A percentile compares a stretch with the other conserved stretches of the same genome.
phyloP scores from a whole-genome alignment of 2,329 filamentous ascomycete species.

The Exophiala sp. region DNA sequence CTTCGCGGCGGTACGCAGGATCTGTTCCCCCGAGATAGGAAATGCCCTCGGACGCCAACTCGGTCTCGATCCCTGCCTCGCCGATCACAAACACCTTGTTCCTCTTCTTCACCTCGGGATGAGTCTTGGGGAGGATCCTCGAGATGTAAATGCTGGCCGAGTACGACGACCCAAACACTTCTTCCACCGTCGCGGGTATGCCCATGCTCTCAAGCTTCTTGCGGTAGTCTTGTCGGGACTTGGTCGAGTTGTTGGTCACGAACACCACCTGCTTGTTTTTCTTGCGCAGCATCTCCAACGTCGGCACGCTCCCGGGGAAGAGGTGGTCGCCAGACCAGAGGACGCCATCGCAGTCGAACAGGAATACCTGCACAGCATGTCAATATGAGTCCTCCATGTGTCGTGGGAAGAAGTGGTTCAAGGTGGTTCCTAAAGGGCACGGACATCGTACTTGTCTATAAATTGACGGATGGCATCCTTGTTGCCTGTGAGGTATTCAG shows the following conservation, averaged over 20 bases:
- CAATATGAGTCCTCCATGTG: constrained; percentile 8
- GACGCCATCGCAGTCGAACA: constrained; percentile 97
- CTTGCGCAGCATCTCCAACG: constrained; percentile 71
- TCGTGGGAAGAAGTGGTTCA: neutral
- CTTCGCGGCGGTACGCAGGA: constrained; percentile 66
- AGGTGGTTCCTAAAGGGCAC: constrained; percentile 1
- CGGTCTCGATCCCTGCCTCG: constrained; percentile 83
- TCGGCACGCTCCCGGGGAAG: constrained; percentile 79
- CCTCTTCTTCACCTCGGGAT: constrained; percentile 50
- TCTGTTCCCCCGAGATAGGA: constrained; percentile 84
- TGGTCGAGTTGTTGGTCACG: constrained; percentile 98
- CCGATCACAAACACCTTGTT: constrained; percentile 94
- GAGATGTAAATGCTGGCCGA: constrained; percentile 93
- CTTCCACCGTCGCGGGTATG: constrained; percentile 65
- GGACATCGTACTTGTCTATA: constrained; percentile 81
- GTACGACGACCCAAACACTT: constrained; percentile 95
- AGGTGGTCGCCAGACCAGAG: constrained; percentile 93
- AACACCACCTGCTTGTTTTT: constrained; percentile 90
- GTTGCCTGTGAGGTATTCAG: constrained; percentile 70
- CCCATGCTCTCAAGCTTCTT: constrained; percentile 80
- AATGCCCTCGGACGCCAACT: constrained; percentile 73
- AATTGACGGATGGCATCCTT: constrained; percentile 71
- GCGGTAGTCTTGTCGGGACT: constrained; percentile 85
- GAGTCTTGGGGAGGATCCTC: constrained; percentile 59
- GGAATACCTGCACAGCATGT: constrained; percentile 60